These are phyloP conservation scores for Fusarium temperatum DNA, from an alignment of 2,329 filamentous ascomycete species.

Conservation along the genomic window DNA sequence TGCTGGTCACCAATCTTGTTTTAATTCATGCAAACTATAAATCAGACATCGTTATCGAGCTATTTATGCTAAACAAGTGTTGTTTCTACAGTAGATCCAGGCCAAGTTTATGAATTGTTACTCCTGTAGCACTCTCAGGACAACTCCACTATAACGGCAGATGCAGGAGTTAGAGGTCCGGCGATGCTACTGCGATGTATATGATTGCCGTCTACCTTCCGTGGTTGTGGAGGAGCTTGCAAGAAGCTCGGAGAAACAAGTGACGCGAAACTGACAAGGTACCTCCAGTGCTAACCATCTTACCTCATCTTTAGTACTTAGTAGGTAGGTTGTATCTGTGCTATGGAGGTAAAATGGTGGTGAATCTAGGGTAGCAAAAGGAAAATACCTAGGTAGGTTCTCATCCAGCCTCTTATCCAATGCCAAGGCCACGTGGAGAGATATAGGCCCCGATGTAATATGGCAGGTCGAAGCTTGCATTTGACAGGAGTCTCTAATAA, in stretches of 20 bases:
- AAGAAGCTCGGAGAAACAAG: not conserved
- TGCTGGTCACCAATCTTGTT: not conserved
- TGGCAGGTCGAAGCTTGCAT: conserved; percentile 13
- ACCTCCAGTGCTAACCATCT: not conserved
- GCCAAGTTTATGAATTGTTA: not conserved
- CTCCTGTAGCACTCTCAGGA: not conserved
- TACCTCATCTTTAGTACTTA: not conserved
- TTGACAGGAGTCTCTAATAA: not conserved
- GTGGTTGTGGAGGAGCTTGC: not conserved
- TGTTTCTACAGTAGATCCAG: not conserved
- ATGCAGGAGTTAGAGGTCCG: conserved; percentile 10
- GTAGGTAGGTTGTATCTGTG: not conserved
- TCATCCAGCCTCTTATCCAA: conserved; percentile 27
- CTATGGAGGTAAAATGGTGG: not conserved
- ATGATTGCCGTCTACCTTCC: not conserved
- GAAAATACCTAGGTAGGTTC: not conserved
- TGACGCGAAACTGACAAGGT: not conserved
- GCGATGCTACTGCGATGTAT: not conserved
- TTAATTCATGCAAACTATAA: not conserved
- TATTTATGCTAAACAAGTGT: not conserved
- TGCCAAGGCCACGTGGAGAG: conserved; percentile 39
- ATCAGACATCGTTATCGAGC: not conserved
- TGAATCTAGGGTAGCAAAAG: not conserved
- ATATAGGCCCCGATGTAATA: not conserved
- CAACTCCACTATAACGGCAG: not conserved